A percentile compares a stretch with the other conserved stretches of the same genome.
Conservation (phyloP, 2,329 filamentous ascomycete species). For the Immersiporthe knoxdaviesiana region DNA sequence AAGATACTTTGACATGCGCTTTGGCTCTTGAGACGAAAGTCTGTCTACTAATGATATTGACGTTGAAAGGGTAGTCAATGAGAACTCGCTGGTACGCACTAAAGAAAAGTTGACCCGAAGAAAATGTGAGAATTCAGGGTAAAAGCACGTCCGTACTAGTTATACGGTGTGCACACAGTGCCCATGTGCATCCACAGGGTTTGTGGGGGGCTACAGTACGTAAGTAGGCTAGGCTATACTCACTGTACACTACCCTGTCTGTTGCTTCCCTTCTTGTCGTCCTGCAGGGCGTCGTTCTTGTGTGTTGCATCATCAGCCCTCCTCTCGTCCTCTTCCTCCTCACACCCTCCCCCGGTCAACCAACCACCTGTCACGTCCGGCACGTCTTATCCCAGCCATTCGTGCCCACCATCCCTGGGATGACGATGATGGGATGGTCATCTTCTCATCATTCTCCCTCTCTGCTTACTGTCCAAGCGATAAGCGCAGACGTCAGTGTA, state of each 20-base stretch:
- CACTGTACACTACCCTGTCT: no score
- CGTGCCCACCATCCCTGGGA: background rate
- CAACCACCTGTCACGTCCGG: background rate
- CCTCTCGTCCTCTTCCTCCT: background rate
- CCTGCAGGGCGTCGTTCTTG: constrained; percentile 9
- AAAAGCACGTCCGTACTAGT: no score
- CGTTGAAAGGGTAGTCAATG: no score
- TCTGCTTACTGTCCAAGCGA: background rate
- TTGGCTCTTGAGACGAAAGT: no score
- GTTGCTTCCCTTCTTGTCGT: constrained; percentile 3
- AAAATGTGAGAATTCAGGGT: no score
- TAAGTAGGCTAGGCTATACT: background rate
- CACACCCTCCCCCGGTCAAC: no score
- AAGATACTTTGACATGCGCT: background rate
- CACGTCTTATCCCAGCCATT: background rate
- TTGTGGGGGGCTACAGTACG: no score
- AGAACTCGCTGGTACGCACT: no score
- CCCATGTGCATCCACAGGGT: no score
- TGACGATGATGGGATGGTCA: no score
- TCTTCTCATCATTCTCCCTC: background rate
- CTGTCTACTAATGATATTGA: no score
- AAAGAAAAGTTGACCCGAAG: no score
- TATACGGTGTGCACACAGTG: background rate
- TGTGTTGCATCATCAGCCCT: constrained; percentile 5
- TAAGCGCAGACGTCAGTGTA: background rate